Base-by-base conservation (phyloP, 108 stramenopile species). In the Discostella pseudostelligera region DNA sequence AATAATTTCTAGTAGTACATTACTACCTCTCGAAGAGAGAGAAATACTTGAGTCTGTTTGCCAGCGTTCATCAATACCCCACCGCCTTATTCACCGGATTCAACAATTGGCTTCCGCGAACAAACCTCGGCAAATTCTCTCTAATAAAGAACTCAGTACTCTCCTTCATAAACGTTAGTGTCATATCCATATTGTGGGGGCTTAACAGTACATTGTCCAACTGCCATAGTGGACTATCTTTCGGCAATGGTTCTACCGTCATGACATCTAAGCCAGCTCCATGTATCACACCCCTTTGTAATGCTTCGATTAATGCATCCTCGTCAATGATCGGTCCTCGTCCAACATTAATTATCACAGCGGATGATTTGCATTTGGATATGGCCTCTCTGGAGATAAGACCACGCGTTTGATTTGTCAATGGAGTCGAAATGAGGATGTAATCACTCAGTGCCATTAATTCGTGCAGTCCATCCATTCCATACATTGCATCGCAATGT, bases 261-360 rank as follows among this genome's bases (percentile, higher is more conserved):
- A 87, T 84, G 8, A 97, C 96, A 70, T 97, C 96, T 50, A 97
- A 58, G 6, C 85, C 96, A 0, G 94, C 94, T 12, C 92, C 93
- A 44, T 86, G 84, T 6, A 93, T 65, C 17, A 55, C 70, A 6
- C 87, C 83, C 56, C 70, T 78, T 45, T 70, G 39, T 21, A 97
- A 67, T 4, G 86, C 86, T 24, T 80, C 76, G 40, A 88, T 75
- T 49, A 97, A 50, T 1, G 92, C 92, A 6, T 55, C 66, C 67
- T 97, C 94, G 57, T 97, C 94, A 25, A 97, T 77, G 20, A 94
- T 76, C 3, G 90, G 87, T 16, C 96, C 96, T 11, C 96, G 87
- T 24, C 94, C 94, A 12, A 92, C 78, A 68, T 93, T 94, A 67
- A 97, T 94, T 59, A 97, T 73, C 35, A 97, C 92, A 37, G 84